phyloP scores from a whole-genome alignment of 208 protist genomes.

The Crithidia brevicula region DNA sequence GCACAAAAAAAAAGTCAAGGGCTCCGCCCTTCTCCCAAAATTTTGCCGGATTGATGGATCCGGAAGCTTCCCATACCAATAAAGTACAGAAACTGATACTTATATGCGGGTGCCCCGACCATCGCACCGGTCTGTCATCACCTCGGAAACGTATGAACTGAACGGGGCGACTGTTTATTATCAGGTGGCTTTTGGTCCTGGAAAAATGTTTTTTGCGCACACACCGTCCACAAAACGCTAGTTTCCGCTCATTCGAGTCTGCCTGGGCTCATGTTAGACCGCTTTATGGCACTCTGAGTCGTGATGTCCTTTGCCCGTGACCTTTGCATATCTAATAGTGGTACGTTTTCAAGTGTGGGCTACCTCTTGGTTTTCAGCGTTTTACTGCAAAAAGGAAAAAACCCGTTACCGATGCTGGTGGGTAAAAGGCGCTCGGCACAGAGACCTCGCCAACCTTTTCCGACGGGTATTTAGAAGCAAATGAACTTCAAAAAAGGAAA shows the following conservation, averaged over 20 bases:
- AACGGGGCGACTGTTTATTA: not conserved
- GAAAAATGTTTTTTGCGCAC: too few species aligned
- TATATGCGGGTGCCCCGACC: not conserved
- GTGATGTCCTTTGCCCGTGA: not conserved
- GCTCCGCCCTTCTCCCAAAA: too few species aligned
- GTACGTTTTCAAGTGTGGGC: not conserved
- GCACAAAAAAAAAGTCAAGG: too few species aligned
- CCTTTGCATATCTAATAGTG: not conserved
- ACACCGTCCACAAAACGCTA: not conserved
- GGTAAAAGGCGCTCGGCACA: too few species aligned
- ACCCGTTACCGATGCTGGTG: not conserved
- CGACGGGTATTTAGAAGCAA: too few species aligned
- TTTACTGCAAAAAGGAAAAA: constrained; percentile 2
- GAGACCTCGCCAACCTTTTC: too few species aligned
- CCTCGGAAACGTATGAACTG: not conserved
- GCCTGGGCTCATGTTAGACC: too few species aligned
- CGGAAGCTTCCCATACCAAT: not conserved
- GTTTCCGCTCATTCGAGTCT: not conserved
- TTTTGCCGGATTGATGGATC: not conserved
- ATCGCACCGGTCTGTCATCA: not conserved
- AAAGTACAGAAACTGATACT: not conserved
- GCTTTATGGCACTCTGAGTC: too few species aligned
- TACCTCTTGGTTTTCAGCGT: not conserved
- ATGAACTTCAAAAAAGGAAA: too few species aligned
- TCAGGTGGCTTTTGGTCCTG: too few species aligned